A percentile compares a stretch with the other conserved stretches of the same genome.
Conservation (phyloP, 2,329 filamentous ascomycete genomes). For the Lecanosticta acicola region DNA sequence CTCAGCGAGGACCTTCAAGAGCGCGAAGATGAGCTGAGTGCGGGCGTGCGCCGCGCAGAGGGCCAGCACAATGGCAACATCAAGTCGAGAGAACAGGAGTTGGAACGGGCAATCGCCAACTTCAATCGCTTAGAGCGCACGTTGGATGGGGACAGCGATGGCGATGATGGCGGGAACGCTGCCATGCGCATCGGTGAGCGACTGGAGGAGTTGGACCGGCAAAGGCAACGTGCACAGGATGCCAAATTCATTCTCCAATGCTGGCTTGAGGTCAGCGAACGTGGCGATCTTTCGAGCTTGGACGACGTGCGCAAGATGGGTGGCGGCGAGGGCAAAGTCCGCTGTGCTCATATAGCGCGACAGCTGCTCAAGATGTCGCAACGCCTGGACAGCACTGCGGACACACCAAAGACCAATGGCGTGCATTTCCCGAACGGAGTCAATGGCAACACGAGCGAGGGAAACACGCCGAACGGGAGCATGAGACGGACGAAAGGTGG, state of each 20-base stretch:
- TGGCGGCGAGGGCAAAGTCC: conserved; percentile 84
- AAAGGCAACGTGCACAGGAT: conserved; percentile 82
- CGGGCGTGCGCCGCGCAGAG: conserved; percentile 85
- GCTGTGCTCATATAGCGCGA: conserved; percentile 86
- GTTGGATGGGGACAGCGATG: conserved; percentile 51
- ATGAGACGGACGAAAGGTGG: conserved; percentile 50
- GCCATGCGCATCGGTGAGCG: conserved; percentile 93
- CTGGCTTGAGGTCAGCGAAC: conserved; percentile 91
- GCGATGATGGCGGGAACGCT: conserved; percentile 67
- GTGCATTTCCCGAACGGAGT: conserved; percentile 35
- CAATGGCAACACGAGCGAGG: conserved; percentile 48
- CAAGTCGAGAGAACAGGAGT: conserved; percentile 77
- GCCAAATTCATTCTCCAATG: conserved; percentile 93
- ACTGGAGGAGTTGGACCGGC: conserved; percentile 88
- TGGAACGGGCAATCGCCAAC: conserved; percentile 84
- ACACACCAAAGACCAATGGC: conserved; percentile 29
- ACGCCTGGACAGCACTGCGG: conserved; percentile 66
- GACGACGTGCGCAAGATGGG: conserved; percentile 83
- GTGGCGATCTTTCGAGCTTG: conserved; percentile 76
- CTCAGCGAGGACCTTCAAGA: conserved; percentile 80
- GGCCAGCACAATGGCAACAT: conserved; percentile 87
- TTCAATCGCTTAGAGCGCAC: conserved; percentile 87
- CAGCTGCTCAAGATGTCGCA: conserved; percentile 93
- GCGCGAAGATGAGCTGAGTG: conserved; percentile 83
- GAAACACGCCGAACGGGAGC: conserved; percentile 38